Percentiles rank a stretch among this genome's conserved stretches.
phyloP scores from a whole-genome alignment of 1,139 yeast genomes.

The Kluyveromyces marxianus region DNA sequence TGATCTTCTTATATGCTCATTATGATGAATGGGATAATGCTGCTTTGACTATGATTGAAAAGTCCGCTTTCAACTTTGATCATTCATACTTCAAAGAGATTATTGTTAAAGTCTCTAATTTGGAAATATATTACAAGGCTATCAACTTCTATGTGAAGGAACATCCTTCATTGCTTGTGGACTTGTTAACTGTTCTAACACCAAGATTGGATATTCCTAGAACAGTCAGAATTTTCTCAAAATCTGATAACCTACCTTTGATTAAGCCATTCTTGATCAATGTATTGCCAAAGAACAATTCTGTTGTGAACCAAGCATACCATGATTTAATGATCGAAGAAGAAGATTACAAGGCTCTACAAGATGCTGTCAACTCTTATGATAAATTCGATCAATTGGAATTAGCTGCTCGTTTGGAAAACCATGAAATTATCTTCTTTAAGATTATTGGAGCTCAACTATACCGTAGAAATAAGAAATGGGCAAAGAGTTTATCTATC shows the following conservation, averaged over 20 bases:
- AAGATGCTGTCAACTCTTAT: slow-evolving; percentile 79
- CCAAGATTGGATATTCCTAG: slow-evolving; percentile 92
- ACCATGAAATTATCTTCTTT: slow-evolving; percentile 83
- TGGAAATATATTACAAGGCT: slow-evolving; percentile 96
- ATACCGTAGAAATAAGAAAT: slow-evolving; percentile 90
- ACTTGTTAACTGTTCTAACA: slow-evolving; percentile 74
- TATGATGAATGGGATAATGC: slow-evolving; percentile 99
- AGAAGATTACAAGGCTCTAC: slow-evolving; percentile 86
- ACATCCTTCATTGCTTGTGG: slow-evolving; percentile 86
- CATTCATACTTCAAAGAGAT: slow-evolving; percentile 92
- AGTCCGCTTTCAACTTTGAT: slow-evolving; percentile 87
- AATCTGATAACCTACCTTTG: slow-evolving; percentile 92
- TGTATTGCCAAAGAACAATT: slow-evolving; percentile 82
- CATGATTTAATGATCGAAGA: slow-evolving; percentile 94
- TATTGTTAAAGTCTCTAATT: slow-evolving; percentile 87
- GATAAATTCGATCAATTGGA: slow-evolving; percentile 91
- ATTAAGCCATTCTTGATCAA: slow-evolving; percentile 91
- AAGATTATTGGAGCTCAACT: slow-evolving; percentile 93
- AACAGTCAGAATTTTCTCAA: slow-evolving; percentile 89
- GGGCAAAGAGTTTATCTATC: slow-evolving; percentile 80
- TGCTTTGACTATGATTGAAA: slow-evolving; percentile 95
- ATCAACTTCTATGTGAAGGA: slow-evolving; percentile 88
- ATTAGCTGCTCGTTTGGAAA: slow-evolving; percentile 86
- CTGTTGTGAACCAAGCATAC: slow-evolving; percentile 89
- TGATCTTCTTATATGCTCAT: slow-evolving; percentile 92